Percentiles rank a stretch among this genome's conserved stretches.
These are phyloP conservation scores for Lodderomyces beijingensis DNA, from an alignment of 1,139 yeast species.

Conservation along the genomic window DNA sequence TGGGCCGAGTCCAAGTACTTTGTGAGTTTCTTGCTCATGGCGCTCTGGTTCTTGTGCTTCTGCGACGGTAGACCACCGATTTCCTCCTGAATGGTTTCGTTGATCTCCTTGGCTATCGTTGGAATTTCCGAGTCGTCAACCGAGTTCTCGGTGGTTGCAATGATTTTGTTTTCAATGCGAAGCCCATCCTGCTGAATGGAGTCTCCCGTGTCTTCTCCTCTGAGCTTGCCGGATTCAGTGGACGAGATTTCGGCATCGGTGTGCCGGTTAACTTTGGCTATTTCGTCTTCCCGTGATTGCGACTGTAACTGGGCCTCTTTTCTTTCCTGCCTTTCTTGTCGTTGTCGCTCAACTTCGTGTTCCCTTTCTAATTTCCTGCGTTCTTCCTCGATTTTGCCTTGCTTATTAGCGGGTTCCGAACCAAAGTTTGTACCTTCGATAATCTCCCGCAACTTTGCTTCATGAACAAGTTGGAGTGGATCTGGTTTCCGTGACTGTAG, in stretches of 20 bases:
- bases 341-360: conserved; percentile 7
- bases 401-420: conserved; percentile 11
- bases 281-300: too few relatives aligned
- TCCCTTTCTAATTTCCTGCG: conserved; percentile 10
- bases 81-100: conserved; percentile 19
- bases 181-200: conserved; percentile 5
- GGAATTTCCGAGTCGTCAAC: conserved; percentile 10
- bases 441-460: conserved; percentile 14
- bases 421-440: conserved; percentile 23
- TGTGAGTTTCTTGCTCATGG: conserved; percentile 35
- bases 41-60: conserved; percentile 19
- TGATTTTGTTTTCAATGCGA: conserved; percentile 10
- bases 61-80: conserved; percentile 30
- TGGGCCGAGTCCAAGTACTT: conserved; percentile 60
- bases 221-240: conserved; percentile 7
- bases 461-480: conserved; percentile 9
- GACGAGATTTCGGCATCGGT: conserved; percentile 6
- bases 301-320: not conserved
- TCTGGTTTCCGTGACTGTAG: conserved; percentile 10
- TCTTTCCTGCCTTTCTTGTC: conserved; percentile 4
- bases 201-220: conserved; percentile 8
- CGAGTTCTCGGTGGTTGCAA: conserved; percentile 10
- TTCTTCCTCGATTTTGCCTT: conserved; percentile 9
- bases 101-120: conserved; percentile 13
- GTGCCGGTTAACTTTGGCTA: conserved; percentile 6